phyloP scores from a whole-genome alignment of 2,329 filamentous ascomycete genomes.

The Colletotrichum spaethianum region DNA sequence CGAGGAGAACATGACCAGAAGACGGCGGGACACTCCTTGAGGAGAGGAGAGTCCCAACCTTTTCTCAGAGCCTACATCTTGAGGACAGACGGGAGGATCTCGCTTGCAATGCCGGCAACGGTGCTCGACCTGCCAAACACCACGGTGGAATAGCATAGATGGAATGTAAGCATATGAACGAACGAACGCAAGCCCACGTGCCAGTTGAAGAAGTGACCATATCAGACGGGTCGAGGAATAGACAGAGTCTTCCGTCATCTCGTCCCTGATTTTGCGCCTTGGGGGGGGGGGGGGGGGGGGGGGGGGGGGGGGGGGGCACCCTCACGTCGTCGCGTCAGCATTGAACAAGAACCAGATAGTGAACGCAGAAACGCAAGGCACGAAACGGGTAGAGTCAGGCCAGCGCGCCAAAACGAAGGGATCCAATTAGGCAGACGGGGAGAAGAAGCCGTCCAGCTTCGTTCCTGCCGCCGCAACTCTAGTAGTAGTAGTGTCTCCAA shows the following conservation, averaged over 20 bases:
- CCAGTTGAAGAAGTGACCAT: background rate
- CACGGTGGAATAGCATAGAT: too few relatives aligned
- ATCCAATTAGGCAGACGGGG: conserved; percentile 20
- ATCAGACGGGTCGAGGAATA: background rate
- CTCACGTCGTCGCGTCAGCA: background rate
- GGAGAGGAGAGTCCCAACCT: too few relatives aligned
- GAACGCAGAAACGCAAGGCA: too few relatives aligned
- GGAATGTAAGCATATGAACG: background rate
- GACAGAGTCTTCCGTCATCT: background rate
- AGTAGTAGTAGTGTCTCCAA: background rate
- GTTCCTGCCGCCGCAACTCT: background rate
- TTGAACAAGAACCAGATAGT: background rate
- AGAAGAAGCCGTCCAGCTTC: background rate
- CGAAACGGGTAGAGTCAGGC: too few relatives aligned
- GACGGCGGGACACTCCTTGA: background rate
- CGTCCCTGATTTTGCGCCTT: background rate
- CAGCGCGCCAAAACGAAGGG: conserved; percentile 29
- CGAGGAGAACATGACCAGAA: background rate
- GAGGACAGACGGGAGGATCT: background rate
- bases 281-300: background rate
- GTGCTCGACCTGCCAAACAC: background rate
- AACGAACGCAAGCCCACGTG: background rate
- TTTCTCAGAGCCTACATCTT: background rate
- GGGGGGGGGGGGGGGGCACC: background rate
- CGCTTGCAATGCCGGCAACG: background rate